A percentile compares a stretch with the other conserved stretches of the same genome.
phyloP scores from a whole-genome alignment of 108 stramenopile genomes.

The Aurantiochytrium sp. region DNA sequence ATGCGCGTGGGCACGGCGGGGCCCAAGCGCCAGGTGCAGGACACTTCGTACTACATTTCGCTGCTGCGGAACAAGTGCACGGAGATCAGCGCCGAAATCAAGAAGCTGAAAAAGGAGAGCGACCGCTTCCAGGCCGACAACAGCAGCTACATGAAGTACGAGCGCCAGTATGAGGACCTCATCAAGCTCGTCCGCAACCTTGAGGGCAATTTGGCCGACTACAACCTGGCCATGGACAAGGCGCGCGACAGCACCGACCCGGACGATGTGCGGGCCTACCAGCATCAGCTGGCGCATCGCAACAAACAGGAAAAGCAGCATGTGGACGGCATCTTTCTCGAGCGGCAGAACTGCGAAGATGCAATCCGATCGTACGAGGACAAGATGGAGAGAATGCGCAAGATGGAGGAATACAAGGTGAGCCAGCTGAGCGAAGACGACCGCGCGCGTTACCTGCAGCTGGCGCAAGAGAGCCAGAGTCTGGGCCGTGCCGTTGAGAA shows the following conservation, averaged over 20 bases:
- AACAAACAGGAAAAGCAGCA: slow-evolving; percentile 47
- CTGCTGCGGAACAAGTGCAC: slow-evolving; percentile 49
- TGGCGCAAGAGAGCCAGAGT: neutral
- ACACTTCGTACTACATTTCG: slow-evolving; percentile 55
- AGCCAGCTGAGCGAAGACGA: slow-evolving; percentile 51
- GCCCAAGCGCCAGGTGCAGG: slow-evolving; percentile 60
- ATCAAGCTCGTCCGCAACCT: slow-evolving; percentile 46
- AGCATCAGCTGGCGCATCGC: slow-evolving; percentile 26
- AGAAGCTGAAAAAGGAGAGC: slow-evolving; percentile 38
- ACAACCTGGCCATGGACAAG: slow-evolving; percentile 69
- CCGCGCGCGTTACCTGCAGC: neutral
- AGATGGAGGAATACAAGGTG: slow-evolving; percentile 51
- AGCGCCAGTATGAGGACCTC: slow-evolving; percentile 56
- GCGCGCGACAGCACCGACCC: slow-evolving; percentile 57
- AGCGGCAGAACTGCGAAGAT: slow-evolving; percentile 50
- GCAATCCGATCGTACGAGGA: slow-evolving; percentile 47
- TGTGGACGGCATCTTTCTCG: slow-evolving; percentile 56
- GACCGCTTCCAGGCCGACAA: neutral
- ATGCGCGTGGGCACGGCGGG: slow-evolving; percentile 51
- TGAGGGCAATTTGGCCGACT: slow-evolving; percentile 64
- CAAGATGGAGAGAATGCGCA: slow-evolving; percentile 40
- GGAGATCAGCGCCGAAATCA: slow-evolving; percentile 36
- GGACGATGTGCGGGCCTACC: slow-evolving; percentile 48
- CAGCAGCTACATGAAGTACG: slow-evolving; percentile 24
- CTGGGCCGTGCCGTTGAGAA: neutral